Conservation (phyloP, 2,329 filamentous ascomycete genomes). For the Coleophoma eucalyptorum region DNA sequence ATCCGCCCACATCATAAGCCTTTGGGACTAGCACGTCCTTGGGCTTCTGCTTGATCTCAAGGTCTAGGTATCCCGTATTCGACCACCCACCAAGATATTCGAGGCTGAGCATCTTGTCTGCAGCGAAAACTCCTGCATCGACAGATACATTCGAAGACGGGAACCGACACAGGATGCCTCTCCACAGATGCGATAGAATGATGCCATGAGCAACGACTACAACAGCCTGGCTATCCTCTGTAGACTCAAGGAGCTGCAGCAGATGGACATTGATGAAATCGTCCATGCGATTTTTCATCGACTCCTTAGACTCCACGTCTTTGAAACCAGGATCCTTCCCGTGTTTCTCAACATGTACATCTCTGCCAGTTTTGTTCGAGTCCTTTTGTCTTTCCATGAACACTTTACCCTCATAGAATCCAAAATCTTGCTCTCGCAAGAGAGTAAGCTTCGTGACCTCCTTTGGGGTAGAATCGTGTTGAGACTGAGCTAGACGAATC, state of each 20-base stretch:
- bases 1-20: not conserved
- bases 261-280: slow-evolving; percentile 65
- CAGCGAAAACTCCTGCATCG: slow-evolving; percentile 34
- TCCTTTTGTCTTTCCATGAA: slow-evolving; percentile 39
- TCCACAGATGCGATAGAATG: slow-evolving; percentile 68
- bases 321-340: slow-evolving; percentile 37
- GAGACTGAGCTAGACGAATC: slow-evolving; percentile 55
- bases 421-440: slow-evolving; percentile 73
- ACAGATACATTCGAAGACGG: slow-evolving; percentile 27
- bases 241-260: slow-evolving; percentile 41
- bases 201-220: slow-evolving; percentile 82
- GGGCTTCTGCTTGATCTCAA: slow-evolving; percentile 16
- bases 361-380: slow-evolving; percentile 27
- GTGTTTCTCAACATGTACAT: slow-evolving; percentile 33
- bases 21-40: not conserved
- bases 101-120: slow-evolving; percentile 32
- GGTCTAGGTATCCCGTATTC: slow-evolving; percentile 55
- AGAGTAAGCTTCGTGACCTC: slow-evolving; percentile 27
- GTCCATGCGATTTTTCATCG: slow-evolving; percentile 61
- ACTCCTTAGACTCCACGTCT: slow-evolving; percentile 64
- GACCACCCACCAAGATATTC: slow-evolving; percentile 57
- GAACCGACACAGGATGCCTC: slow-evolving; percentile 55
- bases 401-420: slow-evolving; percentile 63
- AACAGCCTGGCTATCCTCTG: slow-evolving; percentile 36
- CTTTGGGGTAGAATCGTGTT: slow-evolving; percentile 24